phyloP scores from a whole-genome alignment of 768 basidiomycete genomes.

The Myochromella boudieri region DNA sequence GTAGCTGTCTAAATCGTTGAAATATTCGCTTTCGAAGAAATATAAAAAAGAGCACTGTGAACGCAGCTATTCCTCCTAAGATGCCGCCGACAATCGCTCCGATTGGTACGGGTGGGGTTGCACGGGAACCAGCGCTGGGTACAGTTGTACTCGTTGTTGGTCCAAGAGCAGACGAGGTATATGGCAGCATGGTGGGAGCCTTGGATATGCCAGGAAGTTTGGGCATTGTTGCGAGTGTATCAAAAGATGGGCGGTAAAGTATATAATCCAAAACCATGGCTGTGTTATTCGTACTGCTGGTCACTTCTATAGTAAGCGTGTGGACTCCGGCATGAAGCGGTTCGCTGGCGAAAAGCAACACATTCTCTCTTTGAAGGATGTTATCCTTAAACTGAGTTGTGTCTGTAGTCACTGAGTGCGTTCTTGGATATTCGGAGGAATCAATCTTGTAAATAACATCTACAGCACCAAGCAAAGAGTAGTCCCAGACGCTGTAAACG shows the following conservation, averaged over 20 bases:
- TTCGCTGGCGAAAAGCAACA: slow-evolving; percentile 17
- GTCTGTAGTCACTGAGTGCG: slow-evolving; percentile 19
- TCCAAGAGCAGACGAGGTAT: no score
- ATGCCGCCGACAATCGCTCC: no score
- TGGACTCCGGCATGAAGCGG: slow-evolving; percentile 23
- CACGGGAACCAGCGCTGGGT: no score
- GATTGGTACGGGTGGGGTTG: no score
- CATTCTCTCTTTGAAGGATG: slow-evolving; percentile 23
- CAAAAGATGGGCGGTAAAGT: slow-evolving; percentile 23
- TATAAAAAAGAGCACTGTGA: no score
- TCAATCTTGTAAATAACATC: slow-evolving; percentile 24
- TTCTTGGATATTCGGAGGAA: slow-evolving; percentile 12
- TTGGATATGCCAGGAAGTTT: no score
- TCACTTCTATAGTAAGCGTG: slow-evolving; percentile 23
- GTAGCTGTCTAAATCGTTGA: no score
- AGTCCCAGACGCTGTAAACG: slow-evolving; percentile 25
- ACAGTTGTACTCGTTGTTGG: no score
- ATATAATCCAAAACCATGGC: slow-evolving; percentile 27
- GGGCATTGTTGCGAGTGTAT: slow-evolving; percentile 6
- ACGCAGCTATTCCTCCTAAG: no score
- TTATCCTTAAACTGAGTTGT: slow-evolving; percentile 19
- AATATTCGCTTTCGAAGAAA: no score
- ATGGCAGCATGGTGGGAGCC: no score
- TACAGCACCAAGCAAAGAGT: slow-evolving; percentile 21
- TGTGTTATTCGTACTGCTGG: slow-evolving; percentile 19